Conservation (phyloP, 345 rosid genomes). For the Citrus reticulata region DNA sequence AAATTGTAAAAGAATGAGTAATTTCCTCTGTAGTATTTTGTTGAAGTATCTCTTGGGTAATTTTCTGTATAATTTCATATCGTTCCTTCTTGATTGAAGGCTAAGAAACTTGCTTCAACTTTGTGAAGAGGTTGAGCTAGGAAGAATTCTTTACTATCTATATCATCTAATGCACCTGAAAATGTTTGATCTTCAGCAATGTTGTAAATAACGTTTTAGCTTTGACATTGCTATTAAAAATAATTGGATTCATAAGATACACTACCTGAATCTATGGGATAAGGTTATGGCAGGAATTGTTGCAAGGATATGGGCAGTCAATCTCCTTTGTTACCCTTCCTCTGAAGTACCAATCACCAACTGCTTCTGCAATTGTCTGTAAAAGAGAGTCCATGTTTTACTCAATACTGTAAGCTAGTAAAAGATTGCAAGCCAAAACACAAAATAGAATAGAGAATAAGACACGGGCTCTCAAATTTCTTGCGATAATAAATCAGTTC, state of each 20-base stretch:
- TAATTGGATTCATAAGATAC: neutral
- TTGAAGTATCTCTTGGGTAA: neutral
- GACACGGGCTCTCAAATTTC: neutral
- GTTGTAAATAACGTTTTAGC: neutral
- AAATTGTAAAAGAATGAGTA: neutral
- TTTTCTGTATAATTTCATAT: neutral
- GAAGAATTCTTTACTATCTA: neutral
- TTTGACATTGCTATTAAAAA: neutral
- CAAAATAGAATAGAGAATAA: neutral
- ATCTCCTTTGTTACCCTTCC: conserved; percentile 53
- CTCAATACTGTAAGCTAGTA: neutral
- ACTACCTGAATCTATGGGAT: conserved; percentile 38
- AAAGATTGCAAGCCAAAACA: neutral
- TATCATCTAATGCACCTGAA: conserved; percentile 12
- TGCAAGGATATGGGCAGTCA: conserved; percentile 83
- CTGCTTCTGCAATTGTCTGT: conserved; percentile 79
- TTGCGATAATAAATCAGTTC: neutral
- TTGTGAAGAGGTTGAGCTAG: neutral
- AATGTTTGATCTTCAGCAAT: neutral
- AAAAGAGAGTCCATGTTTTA: neutral
- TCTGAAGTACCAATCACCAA: conserved; percentile 90
- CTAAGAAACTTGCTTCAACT: neutral
- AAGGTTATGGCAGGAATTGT: conserved; percentile 65
- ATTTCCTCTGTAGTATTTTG: neutral
- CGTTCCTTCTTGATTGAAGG: neutral